Evolutionary conservation across 495 filamentous ascomycete species (phyloP).

Genomic region (Neohortaea acidophila): DNA sequence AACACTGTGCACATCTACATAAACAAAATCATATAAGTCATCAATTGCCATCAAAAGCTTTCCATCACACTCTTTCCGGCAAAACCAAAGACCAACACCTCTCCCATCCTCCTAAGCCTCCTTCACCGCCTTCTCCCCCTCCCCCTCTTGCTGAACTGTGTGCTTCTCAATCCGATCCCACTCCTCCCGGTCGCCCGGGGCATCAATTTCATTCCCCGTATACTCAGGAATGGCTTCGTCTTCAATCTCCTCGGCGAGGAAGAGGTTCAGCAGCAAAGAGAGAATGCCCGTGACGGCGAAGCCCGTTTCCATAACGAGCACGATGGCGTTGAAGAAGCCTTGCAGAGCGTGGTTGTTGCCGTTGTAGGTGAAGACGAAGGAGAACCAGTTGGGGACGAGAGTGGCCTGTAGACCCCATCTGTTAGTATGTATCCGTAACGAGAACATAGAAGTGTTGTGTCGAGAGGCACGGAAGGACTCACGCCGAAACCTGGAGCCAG

Average conservation of each 20-base stretch:
- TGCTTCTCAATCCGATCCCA: constrained; percentile 16
- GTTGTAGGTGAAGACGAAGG: constrained; percentile 55
- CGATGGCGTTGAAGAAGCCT: constrained; percentile 73
- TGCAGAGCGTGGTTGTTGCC: constrained; percentile 55
- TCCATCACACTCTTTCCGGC: background rate
- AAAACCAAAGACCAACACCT: background rate
- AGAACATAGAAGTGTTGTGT: too few relatives aligned
- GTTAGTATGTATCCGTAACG: too few relatives aligned
- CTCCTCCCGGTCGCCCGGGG: constrained; percentile 20
- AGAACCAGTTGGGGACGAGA: constrained; percentile 47
- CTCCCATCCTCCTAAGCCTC: background rate
- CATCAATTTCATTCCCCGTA: constrained; percentile 20
- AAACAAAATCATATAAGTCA: too few relatives aligned
- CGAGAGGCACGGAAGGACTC: too few relatives aligned
- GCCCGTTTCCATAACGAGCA: constrained; percentile 66
- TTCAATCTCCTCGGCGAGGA: constrained; percentile 59
- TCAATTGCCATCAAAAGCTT: too few relatives aligned
- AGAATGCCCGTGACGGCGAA: constrained; percentile 59
- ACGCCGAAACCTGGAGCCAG: constrained; percentile 62
- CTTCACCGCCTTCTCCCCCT: background rate
- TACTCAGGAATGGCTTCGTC: constrained; percentile 32
- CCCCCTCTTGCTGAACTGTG: background rate
- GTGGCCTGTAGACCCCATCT: too few relatives aligned
- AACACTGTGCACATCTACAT: too few relatives aligned
- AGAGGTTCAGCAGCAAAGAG: constrained; percentile 55